These are phyloP conservation scores for Thelonectria rubi DNA, from an alignment of 2,329 filamentous ascomycete species.

Conservation along the genomic window DNA sequence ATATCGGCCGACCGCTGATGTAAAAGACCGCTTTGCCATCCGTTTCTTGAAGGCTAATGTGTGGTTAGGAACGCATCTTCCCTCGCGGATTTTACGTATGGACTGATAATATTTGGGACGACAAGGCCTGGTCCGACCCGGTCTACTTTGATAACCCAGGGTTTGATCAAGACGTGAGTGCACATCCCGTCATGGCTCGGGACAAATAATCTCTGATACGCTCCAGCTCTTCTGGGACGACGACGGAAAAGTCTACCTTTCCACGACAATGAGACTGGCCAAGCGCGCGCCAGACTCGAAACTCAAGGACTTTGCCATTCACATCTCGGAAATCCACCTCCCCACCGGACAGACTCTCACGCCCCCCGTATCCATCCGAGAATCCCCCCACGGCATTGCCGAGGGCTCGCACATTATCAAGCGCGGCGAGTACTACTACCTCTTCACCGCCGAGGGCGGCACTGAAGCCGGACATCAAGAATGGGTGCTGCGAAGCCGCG, in stretches of 20 bases:
- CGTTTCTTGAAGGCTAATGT: not conserved
- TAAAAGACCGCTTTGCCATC: not conserved
- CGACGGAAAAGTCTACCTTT: conserved; percentile 59
- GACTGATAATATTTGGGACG: conserved; percentile 62
- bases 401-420: conserved; percentile 50
- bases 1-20: conserved; percentile 52
- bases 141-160: conserved; percentile 63
- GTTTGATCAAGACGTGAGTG: conserved; percentile 58
- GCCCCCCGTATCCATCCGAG: conserved; percentile 46
- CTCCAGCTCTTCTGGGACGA: conserved; percentile 57
- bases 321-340: conserved; percentile 55
- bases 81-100: conserved; percentile 64
- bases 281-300: conserved; percentile 49
- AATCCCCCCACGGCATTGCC: conserved; percentile 52
- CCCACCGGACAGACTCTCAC: conserved; percentile 52
- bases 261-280: conserved; percentile 50
- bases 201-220: conserved; percentile 7
- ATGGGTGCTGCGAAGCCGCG: conserved; percentile 59
- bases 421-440: conserved; percentile 38
- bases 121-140: conserved; percentile 60
- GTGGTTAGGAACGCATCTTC: conserved; percentile 53
- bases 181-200: not conserved
- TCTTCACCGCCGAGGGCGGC: conserved; percentile 40
- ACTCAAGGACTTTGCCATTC: conserved; percentile 62
- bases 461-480: conserved; percentile 57